Conservation (phyloP, 495 filamentous ascomycete species). For the Annulohypoxylon maeteangense region DNA sequence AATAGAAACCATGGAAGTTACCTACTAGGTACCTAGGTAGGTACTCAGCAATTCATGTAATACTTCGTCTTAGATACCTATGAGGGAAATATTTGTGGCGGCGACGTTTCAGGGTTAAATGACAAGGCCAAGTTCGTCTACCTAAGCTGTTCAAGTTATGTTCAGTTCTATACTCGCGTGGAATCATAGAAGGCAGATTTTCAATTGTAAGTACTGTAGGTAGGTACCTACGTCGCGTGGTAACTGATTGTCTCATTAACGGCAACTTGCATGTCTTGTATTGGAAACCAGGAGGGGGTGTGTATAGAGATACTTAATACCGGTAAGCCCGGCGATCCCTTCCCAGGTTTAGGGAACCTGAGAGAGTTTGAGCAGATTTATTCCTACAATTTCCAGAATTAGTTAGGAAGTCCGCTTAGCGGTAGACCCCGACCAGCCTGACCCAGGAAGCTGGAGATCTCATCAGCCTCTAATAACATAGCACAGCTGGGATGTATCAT, state of each 20-base stretch:
- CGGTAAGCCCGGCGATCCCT: constrained; percentile 14
- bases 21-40: neutral
- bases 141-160: neutral
- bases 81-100: no score
- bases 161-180: no score
- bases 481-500: neutral
- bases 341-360: constrained; percentile 1
- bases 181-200: neutral
- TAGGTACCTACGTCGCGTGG: neutral
- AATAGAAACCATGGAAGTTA: neutral
- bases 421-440: neutral
- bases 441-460: constrained; percentile 14
- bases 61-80: no score
- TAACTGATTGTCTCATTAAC: neutral
- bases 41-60: neutral
- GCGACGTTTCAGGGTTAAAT: neutral
- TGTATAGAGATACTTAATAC: neutral
- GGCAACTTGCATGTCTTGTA: neutral
- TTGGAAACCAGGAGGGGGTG: neutral
- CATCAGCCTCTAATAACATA: constrained; percentile 25
- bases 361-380: constrained; percentile 36
- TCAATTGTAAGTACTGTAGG: neutral
- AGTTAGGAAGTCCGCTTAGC: constrained; percentile 2
- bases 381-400: constrained; percentile 26
- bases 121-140: neutral